Conservation (phyloP, 345 rosid genomes). For the Triadica sebifera region DNA sequence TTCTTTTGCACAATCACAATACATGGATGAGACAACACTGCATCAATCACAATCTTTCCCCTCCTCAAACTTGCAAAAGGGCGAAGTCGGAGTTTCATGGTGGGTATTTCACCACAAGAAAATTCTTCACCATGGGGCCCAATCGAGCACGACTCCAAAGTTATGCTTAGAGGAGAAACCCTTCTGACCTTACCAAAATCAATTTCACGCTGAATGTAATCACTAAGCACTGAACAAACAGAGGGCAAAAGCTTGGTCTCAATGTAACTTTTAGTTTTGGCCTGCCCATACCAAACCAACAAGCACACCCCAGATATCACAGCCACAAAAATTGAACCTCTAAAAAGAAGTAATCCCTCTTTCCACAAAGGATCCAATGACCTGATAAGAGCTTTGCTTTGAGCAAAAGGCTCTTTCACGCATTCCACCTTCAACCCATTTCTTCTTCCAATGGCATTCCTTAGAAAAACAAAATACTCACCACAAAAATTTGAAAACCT, state of each 20-base stretch:
- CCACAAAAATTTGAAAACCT: constrained; percentile 68
- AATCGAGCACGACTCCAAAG: constrained; percentile 70
- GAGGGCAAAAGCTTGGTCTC: constrained; percentile 86
- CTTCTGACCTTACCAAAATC: constrained; percentile 78
- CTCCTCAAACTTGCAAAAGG: constrained; percentile 91
- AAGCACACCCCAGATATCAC: constrained; percentile 86
- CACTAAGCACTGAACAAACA: constrained; percentile 73
- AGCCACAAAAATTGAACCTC: constrained; percentile 68
- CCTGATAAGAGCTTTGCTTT: constrained; percentile 60
- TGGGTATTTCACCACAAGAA: constrained; percentile 85
- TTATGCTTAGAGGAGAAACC: constrained; percentile 79
- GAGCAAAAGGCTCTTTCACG: constrained; percentile 54
- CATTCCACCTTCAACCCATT: constrained; percentile 54
- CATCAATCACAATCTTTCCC: constrained; percentile 89
- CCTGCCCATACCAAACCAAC: constrained; percentile 85
- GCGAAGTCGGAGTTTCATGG: constrained; percentile 68
- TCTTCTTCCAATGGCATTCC: constrained; percentile 62
- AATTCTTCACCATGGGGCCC: constrained; percentile 84
- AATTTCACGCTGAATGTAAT: constrained; percentile 74
- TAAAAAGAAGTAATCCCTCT: constrained; percentile 75
- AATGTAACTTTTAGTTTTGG: constrained; percentile 60
- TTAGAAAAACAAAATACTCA: constrained; percentile 53
- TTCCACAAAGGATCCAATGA: constrained; percentile 64
- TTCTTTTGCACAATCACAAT: constrained; percentile 75
- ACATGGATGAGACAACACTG: constrained; percentile 68